These are phyloP conservation scores for Ceratocystiopsis brevicomis DNA, from an alignment of 2,329 filamentous ascomycete species.

Conservation along the genomic window DNA sequence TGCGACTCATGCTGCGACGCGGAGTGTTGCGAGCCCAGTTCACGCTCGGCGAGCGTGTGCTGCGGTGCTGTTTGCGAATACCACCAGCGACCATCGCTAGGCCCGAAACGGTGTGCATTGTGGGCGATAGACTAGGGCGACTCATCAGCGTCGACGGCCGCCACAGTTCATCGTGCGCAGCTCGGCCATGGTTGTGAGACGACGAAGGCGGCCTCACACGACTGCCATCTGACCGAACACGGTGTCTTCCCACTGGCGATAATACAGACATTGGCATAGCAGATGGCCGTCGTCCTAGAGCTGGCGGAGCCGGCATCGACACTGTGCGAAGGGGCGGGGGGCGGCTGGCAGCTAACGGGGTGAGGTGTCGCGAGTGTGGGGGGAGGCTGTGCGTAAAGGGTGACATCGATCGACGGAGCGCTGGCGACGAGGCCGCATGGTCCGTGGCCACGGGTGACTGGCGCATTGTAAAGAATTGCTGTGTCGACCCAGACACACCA, in stretches of 20 bases:
- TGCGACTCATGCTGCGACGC: slow-evolving; percentile 27
- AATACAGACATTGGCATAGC: too few relatives aligned
- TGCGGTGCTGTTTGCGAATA: slow-evolving; percentile 17
- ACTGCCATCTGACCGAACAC: too few relatives aligned
- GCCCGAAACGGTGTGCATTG: slow-evolving; percentile 7
- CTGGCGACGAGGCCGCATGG: neutral
- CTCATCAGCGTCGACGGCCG: too few relatives aligned
- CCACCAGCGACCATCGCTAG: slow-evolving; percentile 2
- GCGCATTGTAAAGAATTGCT: slow-evolving; percentile 19
- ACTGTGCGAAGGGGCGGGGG: slow-evolving; percentile 31
- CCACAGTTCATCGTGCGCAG: too few relatives aligned
- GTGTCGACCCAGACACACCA: slow-evolving; percentile 15
- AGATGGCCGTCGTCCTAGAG: too few relatives aligned
- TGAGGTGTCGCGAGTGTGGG: too few relatives aligned
- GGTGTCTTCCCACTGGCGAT: too few relatives aligned
- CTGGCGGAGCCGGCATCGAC: slow-evolving; percentile 25
- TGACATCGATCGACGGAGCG: slow-evolving; percentile 5
- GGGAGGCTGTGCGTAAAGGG: slow-evolving; percentile 2
- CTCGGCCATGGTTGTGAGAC: too few relatives aligned
- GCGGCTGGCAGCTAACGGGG: slow-evolving; percentile 11
- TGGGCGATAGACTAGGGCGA: too few relatives aligned
- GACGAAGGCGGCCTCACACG: too few relatives aligned
- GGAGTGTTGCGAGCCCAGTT: slow-evolving; percentile 32
- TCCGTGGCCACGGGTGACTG: slow-evolving; percentile 15
- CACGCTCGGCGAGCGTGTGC: slow-evolving; percentile 35